Percentiles rank a stretch among this genome's conserved stretches.
Evolutionary conservation across 1,284 basidiomycete genomes (phyloP).

Genomic region (Tilletia caries): DNA sequence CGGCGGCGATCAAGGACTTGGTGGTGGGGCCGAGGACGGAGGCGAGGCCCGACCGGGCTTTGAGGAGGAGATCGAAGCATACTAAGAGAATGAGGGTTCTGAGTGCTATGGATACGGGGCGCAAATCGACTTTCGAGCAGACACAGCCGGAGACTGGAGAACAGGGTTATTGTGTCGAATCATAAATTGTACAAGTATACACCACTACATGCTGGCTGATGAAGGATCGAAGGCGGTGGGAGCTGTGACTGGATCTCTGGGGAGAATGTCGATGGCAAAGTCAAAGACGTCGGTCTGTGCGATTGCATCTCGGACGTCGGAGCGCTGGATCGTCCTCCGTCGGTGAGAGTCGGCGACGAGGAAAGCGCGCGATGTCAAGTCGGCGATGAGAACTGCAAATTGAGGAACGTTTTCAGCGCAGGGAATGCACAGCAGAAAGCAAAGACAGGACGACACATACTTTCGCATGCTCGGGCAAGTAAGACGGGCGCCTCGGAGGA

Average conservation of each 20-base stretch:
- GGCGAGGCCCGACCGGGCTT: not conserved
- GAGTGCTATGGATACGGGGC: not conserved
- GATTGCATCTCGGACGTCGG: slow-evolving; percentile 49
- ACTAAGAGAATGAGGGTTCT: not conserved
- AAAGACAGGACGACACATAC: slow-evolving; percentile 21
- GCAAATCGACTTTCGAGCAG: not conserved
- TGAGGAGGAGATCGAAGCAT: slow-evolving; percentile 6
- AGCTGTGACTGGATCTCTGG: slow-evolving; percentile 19
- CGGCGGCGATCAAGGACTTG: not conserved
- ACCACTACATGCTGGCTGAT: no score
- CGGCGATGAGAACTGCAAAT: slow-evolving; percentile 49
- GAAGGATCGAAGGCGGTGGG: not conserved
- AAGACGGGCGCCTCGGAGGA: slow-evolving; percentile 52
- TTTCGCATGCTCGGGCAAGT: slow-evolving; percentile 52
- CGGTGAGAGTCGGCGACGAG: slow-evolving; percentile 49
- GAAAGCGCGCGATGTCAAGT: slow-evolving; percentile 51
- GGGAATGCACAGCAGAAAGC: not conserved
- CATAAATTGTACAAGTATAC: not conserved
- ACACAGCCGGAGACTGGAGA: no score
- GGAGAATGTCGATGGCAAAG: slow-evolving; percentile 52
- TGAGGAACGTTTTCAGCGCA: not conserved
- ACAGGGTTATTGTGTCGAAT: no score
- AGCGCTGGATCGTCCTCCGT: slow-evolving; percentile 49
- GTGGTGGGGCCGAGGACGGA: not conserved
- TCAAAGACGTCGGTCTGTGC: slow-evolving; percentile 51